Base-by-base conservation (phyloP, 2,329 filamentous ascomycete species). In the Arthrobotrys sphaeroides region DNA sequence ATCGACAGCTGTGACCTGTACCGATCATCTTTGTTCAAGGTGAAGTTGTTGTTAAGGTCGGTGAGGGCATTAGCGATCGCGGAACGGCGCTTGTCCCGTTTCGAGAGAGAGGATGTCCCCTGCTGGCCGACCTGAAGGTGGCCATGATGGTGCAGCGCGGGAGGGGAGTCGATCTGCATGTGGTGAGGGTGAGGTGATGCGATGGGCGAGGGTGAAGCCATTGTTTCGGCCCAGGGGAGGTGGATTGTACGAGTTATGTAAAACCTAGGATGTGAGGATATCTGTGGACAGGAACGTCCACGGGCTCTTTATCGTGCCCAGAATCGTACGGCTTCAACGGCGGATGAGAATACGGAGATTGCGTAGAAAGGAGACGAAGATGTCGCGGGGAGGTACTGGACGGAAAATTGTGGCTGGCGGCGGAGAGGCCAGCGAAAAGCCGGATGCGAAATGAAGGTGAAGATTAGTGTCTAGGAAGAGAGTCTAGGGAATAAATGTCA, bases 1-100 rank as follows among this genome's bases (percentile, higher is more conserved):
- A 76, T 69, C 22, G 73, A 76, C 22, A 76, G 73, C 28, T 76
- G 64, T 6, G 73, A 70, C 36, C 73, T 31, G 65, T 76, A 76
- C 24, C 66, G 73, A 7, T 76, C 73, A 45, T 76, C 73, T 36
- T 76, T 76, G 40, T 49, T 69, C 28, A 57, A 16, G 47, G 53
- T 60, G 65, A 76, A 76, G 38, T 51, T 65, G 49, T 28, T 64
- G 73, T 69, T 76, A 2, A 76, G 43, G 31, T 76, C 73, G 28
- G 49, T 36, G 26, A 76, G 73, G n/a, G 65, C 45, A 51, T 65
- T 70, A 22, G 73, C 64, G n/a, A 76, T 76, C 26, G 65, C 65
- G 28, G 64, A 38, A 38, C 73, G 73, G 31, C 73, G 73, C 59
- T 76, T 76, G 47, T 76, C 73, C 49, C 73, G 31, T 40, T 76